Evolutionary conservation across 768 basidiomycete species (phyloP).

Genomic region (Tephrocybe sp.): DNA sequence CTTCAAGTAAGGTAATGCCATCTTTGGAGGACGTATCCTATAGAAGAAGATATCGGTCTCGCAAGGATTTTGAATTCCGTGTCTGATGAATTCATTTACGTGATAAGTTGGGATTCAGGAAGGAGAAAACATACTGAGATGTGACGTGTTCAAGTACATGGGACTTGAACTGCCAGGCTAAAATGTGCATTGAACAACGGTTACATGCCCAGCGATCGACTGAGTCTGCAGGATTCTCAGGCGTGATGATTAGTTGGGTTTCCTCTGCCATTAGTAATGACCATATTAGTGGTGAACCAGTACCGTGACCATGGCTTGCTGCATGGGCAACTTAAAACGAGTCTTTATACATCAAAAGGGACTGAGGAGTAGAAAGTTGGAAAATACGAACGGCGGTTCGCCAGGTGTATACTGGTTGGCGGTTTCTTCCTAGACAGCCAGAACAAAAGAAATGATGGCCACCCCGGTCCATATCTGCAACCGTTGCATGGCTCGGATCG

Average conservation of each 20-base stretch:
- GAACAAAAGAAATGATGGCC: slow-evolving; percentile 10
- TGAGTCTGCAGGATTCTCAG: not conserved
- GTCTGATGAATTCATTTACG: no score
- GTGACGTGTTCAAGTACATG: not conserved
- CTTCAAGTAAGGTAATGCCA: no score
- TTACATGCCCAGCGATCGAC: slow-evolving; percentile 6
- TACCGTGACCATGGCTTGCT: not conserved
- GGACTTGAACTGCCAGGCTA: not conserved
- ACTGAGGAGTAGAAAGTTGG: not conserved
- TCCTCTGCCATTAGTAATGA: not conserved
- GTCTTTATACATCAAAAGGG: not conserved
- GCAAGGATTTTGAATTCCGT: no score
- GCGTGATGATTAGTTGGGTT: not conserved
- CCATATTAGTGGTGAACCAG: not conserved
- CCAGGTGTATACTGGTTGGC: slow-evolving; percentile 8
- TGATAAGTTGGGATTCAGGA: no score
- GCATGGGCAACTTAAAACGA: slow-evolving; percentile 6
- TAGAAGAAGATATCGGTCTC: no score
- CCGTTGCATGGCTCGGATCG: slow-evolving; percentile 3
- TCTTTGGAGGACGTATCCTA: no score
- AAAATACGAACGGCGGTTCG: slow-evolving; percentile 12
- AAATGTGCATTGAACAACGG: slow-evolving; percentile 4
- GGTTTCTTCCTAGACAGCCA: not conserved
- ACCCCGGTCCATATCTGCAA: slow-evolving; percentile 9
- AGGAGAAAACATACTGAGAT: not conserved